Evolutionary conservation across 371 early-diverging fungal genomes (phyloP), one percentile per base, ranked within the genome.

Genomic region (Gilbertella persicaria): DNA sequence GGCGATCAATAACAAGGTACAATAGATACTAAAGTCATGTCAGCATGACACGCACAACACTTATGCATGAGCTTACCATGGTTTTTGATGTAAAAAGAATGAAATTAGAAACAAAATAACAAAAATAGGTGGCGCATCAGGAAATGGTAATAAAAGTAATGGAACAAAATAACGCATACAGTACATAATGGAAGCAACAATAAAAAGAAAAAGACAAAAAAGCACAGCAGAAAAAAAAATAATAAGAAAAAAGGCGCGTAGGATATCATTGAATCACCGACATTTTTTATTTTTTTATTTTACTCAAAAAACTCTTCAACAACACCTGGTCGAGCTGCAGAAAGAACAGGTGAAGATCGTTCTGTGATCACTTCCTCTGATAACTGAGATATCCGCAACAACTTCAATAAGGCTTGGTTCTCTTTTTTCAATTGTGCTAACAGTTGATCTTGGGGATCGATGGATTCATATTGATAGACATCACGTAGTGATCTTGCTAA

Each of bases 101-200:
- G 86, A 86, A 37, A 84, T 63, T 25, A 79, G 65, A 49, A 81
- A 86, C 20, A 80, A 52, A 45, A 84, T 71, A 23, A 84, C 84
- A 62, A 84, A 83, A 40, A 81, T 78, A 10, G 86, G 86, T 20
- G 84, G 80, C 50, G 86, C 83, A 64, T 81, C 85, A 16, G 86
- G 86, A 53, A 83, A 83, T 23, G 86, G 86, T 44, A 86, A 55
- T 50, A 86, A 57, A 46, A 86, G 63, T 48, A 86, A 56, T 23
- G 86, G 86, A 21, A 84, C 75, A 64, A 86, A 86, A 45, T 79
- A 80, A 39, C 82, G 79, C 73, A 82, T 80, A 57, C 82, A 80
- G 39, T 82, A 82, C 84, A 84, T 84, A 4, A 5, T 49, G 14
- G 6, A 9, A 10, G 20, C 12, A 10, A 13, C 9, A 12, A 24